Evolutionary conservation across 2,329 filamentous ascomycete genomes (phyloP), one percentile per base, ranked within the genome.

Genomic region (Colletotrichum sp.): DNA sequence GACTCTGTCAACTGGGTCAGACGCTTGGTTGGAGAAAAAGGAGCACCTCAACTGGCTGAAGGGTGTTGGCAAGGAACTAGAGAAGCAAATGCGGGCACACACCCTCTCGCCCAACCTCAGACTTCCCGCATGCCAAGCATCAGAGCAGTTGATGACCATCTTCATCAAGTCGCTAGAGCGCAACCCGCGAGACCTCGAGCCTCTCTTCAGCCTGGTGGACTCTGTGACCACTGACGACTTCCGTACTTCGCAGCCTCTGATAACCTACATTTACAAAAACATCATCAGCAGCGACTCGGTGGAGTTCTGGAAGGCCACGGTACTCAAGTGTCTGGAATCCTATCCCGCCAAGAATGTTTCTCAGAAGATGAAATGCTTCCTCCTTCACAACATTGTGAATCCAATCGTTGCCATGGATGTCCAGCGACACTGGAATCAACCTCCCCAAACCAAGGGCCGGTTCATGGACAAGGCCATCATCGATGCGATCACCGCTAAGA

Each of bases 391-490:
- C 81, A 90, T 99, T 36, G 94, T 98, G 76, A 99, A 98, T 79
- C 97, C 97, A 0, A 98, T 98, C 51, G 91, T 99, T 69, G 96
- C 96, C 5, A 98, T 96, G 94, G 97, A 99, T 83, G 93, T 98
- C 51, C 96, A 97, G 90, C 92, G 93, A 29, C 93, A 94, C 72
- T 97, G 95, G 89, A 89, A 91, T 82, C 87, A 86, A 73, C 84
- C 86, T 54, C 89, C 90, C 34, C 87, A 87, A 69, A 84, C 86
- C 54, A 87, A 88, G 51, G 89, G 89, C 5, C 93, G 92, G 71
- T 86, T 99, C 24, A 94, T 98, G 84, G 96, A 99, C 81, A 93
- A 93, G 81, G 87, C 91, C 62, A 92, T 99, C 84, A 96, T 97
- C 38, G 96, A 98, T 75, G 93, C 94, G 11, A 94, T 99, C 74